phyloP scores from a whole-genome alignment of 2,329 filamentous ascomycete genomes.

The Calonectria ilicicola region DNA sequence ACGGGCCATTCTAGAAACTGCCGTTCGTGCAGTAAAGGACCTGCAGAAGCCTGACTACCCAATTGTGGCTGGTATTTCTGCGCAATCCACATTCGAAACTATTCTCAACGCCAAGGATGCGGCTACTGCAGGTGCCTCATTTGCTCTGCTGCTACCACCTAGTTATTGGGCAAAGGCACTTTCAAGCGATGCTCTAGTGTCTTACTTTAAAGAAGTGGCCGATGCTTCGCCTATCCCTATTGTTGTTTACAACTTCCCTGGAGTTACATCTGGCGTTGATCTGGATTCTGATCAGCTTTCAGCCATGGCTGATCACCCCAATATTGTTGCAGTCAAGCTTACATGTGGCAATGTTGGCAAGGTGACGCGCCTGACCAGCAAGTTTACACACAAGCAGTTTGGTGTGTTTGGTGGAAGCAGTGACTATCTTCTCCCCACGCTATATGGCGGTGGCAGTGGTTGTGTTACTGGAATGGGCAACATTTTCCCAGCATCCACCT shows the following conservation, averaged over 20 bases:
- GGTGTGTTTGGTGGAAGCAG: constrained; percentile 57
- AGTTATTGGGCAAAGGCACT: constrained; percentile 74
- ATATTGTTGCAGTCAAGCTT: constrained; percentile 76
- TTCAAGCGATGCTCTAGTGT: constrained; percentile 65
- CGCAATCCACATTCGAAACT: constrained; percentile 68
- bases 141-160: constrained; percentile 79
- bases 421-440: constrained; percentile 56
- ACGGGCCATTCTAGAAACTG: constrained; percentile 53
- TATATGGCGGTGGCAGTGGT: constrained; percentile 53
- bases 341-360: constrained; percentile 79
- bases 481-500: constrained; percentile 57
- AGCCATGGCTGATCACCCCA: constrained; percentile 69
- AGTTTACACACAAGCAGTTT: constrained; percentile 53
- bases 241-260: constrained; percentile 78
- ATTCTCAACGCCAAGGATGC: constrained; percentile 77
- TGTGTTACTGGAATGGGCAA: constrained; percentile 61
- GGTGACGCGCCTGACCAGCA: constrained; percentile 67
- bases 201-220: constrained; percentile 76
- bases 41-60: constrained; percentile 51
- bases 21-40: constrained; percentile 52
- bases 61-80: constrained; percentile 58
- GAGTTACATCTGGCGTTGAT: constrained; percentile 73
- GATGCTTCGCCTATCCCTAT: constrained; percentile 71
- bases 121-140: constrained; percentile 75
- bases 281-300: constrained; percentile 73